Base-by-base conservation (phyloP, 176 grass and related monocot genomes). In the Avena atlantica region DNA sequence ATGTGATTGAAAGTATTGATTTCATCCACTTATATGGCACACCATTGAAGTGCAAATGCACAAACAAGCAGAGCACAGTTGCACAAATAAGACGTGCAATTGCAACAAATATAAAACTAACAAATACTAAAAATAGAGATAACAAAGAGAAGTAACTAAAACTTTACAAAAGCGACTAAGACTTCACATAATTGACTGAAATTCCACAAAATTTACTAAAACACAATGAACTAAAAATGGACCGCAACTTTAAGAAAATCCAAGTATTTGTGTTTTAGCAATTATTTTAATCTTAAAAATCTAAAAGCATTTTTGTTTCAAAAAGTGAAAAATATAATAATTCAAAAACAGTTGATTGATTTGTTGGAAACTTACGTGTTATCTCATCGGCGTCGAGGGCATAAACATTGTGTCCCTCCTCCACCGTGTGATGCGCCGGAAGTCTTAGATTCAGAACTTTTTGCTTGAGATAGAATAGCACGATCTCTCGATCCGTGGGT, bases 401-500 rank as follows among this genome's bases (percentile, higher is more conserved):
- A 47, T 84, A 60, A 40, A 84, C 10, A 6, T 84, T 25, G n/a
- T 2, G 51, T 8, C 51, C 20, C 37, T 84, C 81, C 1, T 57
- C 12, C 24, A 81, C 45, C 5, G 23, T 2, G 8, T 68, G 45
- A 13, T 81, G 25, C 10, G 9, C 21, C 4, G 51, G 81, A 27
- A 59, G 67, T 4, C 9, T 23, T 29, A 19, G 55, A 20, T 48
- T 12, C 10, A 84, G 1, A 21, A 74, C 37, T 61, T 84, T 84
- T 42, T 3, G 31, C 40, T 59, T 59, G 53, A 84, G 69, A 61
- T 48, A 84, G n/a, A 61, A 23, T 5, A 84, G 8, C 53, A 74
- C 82, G 6, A 84, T 9, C 6, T 84, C 82, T 3, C 20, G 16
- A n/a, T 84, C 82, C 14, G 82, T 74, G 21, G 82, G 82, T 6